phyloP scores from a whole-genome alignment of 148 eudicot species.

The Silene latifolia region DNA sequence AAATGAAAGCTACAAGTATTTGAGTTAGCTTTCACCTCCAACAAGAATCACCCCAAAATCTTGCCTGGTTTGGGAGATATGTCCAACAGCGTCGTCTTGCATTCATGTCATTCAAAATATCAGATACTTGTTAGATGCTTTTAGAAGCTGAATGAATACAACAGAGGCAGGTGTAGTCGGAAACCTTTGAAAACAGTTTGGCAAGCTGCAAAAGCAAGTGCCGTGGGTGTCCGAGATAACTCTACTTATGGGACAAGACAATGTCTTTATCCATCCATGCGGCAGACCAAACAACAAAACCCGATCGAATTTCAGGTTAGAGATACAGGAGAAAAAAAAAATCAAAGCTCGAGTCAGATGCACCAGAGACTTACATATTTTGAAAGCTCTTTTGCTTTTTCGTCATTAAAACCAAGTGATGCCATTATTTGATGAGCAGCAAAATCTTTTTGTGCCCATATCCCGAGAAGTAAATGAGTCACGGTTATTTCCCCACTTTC shows the following conservation, averaged over 20 bases:
- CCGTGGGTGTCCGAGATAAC: not conserved
- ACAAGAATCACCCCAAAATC: too few species aligned
- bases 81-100: too few species aligned
- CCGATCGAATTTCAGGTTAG: not conserved
- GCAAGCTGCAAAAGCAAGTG: not conserved
- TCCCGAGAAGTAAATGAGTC: conserved; percentile 64
- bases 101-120: too few species aligned
- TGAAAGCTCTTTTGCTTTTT: conserved; percentile 70
- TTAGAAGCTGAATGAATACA: not conserved
- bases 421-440: conserved; percentile 70
- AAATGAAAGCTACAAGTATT: too few species aligned
- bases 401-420: conserved; percentile 67
- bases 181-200: conserved; percentile 12
- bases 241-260: conserved; percentile 46
- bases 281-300: not conserved
- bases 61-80: too few species aligned
- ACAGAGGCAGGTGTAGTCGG: not conserved
- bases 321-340: not conserved
- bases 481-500: conserved; percentile 75
- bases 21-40: too few species aligned
- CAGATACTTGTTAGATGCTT: conserved; percentile 10
- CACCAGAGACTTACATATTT: conserved; percentile 52
- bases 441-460: conserved; percentile 74
- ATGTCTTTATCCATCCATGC: conserved; percentile 78
- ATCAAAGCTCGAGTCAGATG: conserved; percentile 1